Conservation (phyloP, 225 moss, liverwort and hornwort species). For the Asterella californica region DNA sequence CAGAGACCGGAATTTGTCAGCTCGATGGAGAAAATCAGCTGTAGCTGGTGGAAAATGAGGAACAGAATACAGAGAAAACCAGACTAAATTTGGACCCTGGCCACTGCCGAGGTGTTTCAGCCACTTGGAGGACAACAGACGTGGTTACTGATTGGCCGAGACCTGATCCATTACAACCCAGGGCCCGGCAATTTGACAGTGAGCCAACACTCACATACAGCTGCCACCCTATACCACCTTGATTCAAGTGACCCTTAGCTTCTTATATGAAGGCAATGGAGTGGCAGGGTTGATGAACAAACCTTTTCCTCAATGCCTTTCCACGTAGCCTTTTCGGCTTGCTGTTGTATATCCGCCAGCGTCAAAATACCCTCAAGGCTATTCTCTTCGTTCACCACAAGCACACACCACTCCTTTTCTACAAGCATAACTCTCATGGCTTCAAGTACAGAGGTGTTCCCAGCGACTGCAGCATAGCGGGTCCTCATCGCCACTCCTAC, state of each 20-base stretch:
- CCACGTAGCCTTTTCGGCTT: constrained; percentile 62
- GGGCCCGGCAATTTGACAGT: neutral
- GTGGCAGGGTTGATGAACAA: neutral
- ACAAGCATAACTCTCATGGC: constrained; percentile 66
- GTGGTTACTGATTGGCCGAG: neutral
- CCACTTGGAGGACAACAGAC: neutral
- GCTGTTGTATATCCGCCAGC: constrained; percentile 81
- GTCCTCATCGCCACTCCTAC: constrained; percentile 88
- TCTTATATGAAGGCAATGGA: neutral
- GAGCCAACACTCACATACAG: neutral
- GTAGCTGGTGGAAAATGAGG: neutral
- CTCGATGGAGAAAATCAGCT: neutral
- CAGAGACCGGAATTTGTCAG: neutral
- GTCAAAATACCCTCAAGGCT: constrained; percentile 75
- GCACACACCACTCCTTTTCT: constrained; percentile 96
- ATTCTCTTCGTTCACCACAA: constrained; percentile 59
- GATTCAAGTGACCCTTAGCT: neutral
- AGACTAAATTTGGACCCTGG: neutral
- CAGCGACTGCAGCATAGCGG: constrained; percentile 54
- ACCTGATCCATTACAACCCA: neutral
- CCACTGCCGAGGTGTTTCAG: neutral
- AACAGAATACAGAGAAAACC: neutral
- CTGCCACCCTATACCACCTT: neutral
- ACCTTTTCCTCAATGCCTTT: constrained; percentile 57
- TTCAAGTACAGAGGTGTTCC: constrained; percentile 60